Evolutionary conservation across 768 basidiomycete genomes (phyloP).

Genomic region (Mrakia frigida): DNA sequence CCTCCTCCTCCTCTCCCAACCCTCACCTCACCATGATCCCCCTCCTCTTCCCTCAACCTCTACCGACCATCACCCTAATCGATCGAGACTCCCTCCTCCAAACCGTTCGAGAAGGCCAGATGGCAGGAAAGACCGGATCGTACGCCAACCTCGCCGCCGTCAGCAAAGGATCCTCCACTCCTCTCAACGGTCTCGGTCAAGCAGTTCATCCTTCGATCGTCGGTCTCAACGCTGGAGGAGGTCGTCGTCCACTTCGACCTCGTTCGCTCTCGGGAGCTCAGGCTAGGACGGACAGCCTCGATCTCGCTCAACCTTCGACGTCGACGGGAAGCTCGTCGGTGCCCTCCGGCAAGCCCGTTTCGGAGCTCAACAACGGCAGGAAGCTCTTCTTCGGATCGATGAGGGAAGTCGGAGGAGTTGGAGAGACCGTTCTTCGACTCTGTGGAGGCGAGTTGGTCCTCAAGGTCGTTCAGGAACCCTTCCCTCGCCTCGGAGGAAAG

Average conservation of each 20-base stretch:
- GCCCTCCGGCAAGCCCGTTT: not conserved
- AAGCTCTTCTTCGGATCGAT: conserved; percentile 20
- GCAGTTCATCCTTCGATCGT: not conserved
- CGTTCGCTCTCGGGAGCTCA: conserved; percentile 8
- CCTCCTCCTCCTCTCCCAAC: conserved; percentile 34
- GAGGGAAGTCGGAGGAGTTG: conserved; percentile 20
- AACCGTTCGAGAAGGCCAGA: conserved; percentile 35
- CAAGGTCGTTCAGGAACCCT: conserved; percentile 11
- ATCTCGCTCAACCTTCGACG: conserved; percentile 8
- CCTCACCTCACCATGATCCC: conserved; percentile 55
- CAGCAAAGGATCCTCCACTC: not conserved
- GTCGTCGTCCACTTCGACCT: not conserved
- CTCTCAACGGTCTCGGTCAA: not conserved
- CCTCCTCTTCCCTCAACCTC: conserved; percentile 67
- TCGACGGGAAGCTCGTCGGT: not conserved
- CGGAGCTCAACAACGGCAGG: not conserved
- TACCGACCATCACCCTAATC: conserved; percentile 63
- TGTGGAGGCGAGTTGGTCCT: conserved; percentile 18
- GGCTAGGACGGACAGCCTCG: conserved; percentile 1
- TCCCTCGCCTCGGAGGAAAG: not conserved
- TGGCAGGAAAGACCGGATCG: not conserved
- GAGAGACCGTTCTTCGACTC: conserved; percentile 20
- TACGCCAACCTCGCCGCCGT: conserved; percentile 17
- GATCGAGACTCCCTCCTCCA: conserved; percentile 63
- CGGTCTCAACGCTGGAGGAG: conserved; percentile 22